Conservation (phyloP, 1,284 basidiomycete species). For the Irpex sp. region DNA sequence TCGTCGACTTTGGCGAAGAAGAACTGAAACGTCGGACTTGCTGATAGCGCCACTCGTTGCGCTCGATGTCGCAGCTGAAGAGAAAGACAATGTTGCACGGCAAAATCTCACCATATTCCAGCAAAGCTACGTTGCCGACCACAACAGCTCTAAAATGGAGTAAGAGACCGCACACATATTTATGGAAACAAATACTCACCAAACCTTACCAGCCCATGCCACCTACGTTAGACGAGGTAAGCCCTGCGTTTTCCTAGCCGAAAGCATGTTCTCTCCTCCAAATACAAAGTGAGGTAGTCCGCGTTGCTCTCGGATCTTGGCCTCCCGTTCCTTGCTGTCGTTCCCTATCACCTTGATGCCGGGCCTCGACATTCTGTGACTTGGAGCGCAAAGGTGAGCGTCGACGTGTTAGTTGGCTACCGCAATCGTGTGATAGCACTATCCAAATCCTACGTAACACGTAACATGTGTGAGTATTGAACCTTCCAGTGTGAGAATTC, state of each 20-base stretch:
- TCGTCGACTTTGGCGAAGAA: slow-evolving; percentile 28
- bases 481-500: too few relatives aligned
- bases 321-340: slow-evolving; percentile 7
- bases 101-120: slow-evolving; percentile 95
- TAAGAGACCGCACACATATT: neutral
- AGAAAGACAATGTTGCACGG: slow-evolving; percentile 96
- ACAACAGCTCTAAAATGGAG: slow-evolving; percentile 68
- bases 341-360: slow-evolving; percentile 42
- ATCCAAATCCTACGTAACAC: too few relatives aligned
- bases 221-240: slow-evolving; percentile 89
- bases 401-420: too few relatives aligned
- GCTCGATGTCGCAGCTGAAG: slow-evolving; percentile 89
- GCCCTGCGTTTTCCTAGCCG: slow-evolving; percentile 73
- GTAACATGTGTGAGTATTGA: too few relatives aligned
- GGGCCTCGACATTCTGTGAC: slow-evolving; percentile 25
- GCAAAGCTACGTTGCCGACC: slow-evolving; percentile 88
- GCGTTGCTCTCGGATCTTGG: slow-evolving; percentile 8
- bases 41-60: slow-evolving; percentile 95
- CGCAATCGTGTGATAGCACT: too few relatives aligned
- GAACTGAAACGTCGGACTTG: slow-evolving; percentile 79
- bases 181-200: slow-evolving; percentile 35
- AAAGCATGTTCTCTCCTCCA: slow-evolving; percentile 83
- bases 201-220: slow-evolving; percentile 93
- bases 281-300: slow-evolving; percentile 55
- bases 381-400: slow-evolving; percentile 19